Base-by-base conservation (phyloP, 2,329 filamentous ascomycete genomes). In the Calonectria pseudoturangicola region DNA sequence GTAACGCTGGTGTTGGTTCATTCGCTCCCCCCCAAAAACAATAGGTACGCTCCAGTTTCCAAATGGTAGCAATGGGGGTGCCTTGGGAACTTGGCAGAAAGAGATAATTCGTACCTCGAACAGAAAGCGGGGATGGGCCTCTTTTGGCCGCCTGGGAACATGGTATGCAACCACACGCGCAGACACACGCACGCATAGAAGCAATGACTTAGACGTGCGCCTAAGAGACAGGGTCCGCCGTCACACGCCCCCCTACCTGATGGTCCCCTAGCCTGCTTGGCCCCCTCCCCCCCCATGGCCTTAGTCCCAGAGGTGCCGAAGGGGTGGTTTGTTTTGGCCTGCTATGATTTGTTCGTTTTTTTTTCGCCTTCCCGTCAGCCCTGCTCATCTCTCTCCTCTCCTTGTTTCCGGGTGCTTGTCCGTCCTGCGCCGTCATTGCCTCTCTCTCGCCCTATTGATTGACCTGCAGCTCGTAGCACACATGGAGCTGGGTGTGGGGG, bases 401-500 rank as follows among this genome's bases (percentile, higher is more conserved):
- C 27, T 39, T 62, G 56, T 25, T 62, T 39, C 56, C 56, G 25
- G 27, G 56, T 21, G 56, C 56, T 41, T 41, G 39, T 62, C 15
- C 39, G 16, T 62, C 36, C 33, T 62, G 21, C 21, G 39, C 36
- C 21, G 39, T 27, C 56, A 43, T 21, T 43, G 36, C 36, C 56
- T 41, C 51, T 30, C 51, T 21, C 30, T 39, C 30, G 33, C 51
- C 51, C 51, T 56, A 56, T 56, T 56, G 48, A 51, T 56, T 56
- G 51, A 56, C 51, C 51, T 56, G 51, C 51, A 56, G 50, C 50
- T 16, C 28, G 28, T 21, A 56, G 50, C 50, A 56, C 51, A 56
- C 51, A 56, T 68, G 73, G 74, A 73, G 58, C 73, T 51, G 51
- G 66, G 68, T 72, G 75, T 77, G 66, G 62, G 63, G 50, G 76